Evolutionary conservation across 345 rosid species (phyloP).

Genomic region (Lepidium aucheri): DNA sequence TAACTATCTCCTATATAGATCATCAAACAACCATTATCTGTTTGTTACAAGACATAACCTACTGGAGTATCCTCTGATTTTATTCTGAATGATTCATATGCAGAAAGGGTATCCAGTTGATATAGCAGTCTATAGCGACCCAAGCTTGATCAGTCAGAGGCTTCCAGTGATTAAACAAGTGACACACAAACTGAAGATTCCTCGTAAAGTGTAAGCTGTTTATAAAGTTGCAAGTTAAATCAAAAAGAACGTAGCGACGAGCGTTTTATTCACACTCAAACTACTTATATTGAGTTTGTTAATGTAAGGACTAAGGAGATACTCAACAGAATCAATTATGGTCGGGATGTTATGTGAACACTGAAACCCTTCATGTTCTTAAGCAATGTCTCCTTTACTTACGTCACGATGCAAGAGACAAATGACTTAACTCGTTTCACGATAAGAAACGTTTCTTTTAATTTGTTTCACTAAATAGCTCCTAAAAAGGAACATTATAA

Average conservation of each 20-base stretch:
- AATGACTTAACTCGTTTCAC: neutral
- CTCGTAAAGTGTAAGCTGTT: slow-evolving; percentile 11
- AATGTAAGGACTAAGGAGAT: neutral
- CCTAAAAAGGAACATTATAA: neutral
- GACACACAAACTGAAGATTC: slow-evolving; percentile 65
- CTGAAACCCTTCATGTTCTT: neutral
- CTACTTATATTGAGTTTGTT: neutral
- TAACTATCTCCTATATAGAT: neutral
- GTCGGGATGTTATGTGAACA: neutral
- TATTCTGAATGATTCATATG: slow-evolving; percentile 23
- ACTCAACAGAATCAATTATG: neutral
- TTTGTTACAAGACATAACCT: neutral
- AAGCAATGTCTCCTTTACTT: neutral
- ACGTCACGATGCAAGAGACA: neutral
- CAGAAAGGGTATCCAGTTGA: slow-evolving; percentile 89
- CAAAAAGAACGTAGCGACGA: neutral
- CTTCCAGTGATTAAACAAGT: slow-evolving; percentile 67
- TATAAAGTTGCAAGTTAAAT: neutral
- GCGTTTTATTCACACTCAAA: neutral
- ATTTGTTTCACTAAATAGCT: neutral
- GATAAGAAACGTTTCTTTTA: neutral
- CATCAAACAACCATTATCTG: neutral
- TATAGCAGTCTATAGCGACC: slow-evolving; percentile 74
- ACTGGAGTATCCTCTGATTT: neutral
- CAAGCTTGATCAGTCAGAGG: slow-evolving; percentile 75